A percentile compares a stretch with the other conserved stretches of the same genome.
Conservation (phyloP, 1,284 basidiomycete species). For the Chalciporus sp. region DNA sequence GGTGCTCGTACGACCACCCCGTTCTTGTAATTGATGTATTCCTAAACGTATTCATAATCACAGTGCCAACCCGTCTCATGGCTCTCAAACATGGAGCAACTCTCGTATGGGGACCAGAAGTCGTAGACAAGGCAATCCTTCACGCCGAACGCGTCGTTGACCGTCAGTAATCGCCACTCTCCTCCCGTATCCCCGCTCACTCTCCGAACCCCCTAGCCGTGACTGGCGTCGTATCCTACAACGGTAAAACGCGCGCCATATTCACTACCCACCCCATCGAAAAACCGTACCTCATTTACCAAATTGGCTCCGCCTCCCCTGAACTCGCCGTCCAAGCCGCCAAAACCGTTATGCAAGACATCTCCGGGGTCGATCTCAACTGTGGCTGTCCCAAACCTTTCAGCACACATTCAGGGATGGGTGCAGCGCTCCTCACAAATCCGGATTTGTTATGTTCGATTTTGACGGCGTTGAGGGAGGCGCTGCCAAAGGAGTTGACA, state of each 20-base stretch:
- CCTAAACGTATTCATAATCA: slow-evolving; percentile 8
- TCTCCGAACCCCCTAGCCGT: slow-evolving; percentile 48
- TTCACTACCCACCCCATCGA: slow-evolving; percentile 96
- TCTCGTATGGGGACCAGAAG: slow-evolving; percentile 97
- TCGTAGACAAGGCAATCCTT: slow-evolving; percentile 95
- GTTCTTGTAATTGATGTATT: neutral
- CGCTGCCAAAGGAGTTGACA: slow-evolving; percentile 78
- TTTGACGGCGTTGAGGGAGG: slow-evolving; percentile 71
- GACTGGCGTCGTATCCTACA: slow-evolving; percentile 90
- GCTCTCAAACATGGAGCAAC: slow-evolving; percentile 93
- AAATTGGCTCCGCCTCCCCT: slow-evolving; percentile 91
- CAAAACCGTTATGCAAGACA: slow-evolving; percentile 82
- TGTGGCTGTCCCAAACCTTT: slow-evolving; percentile 97
- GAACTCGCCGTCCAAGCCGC: slow-evolving; percentile 92
- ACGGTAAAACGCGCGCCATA: slow-evolving; percentile 80
- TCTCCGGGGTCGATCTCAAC: slow-evolving; percentile 93
- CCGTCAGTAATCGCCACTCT: slow-evolving; percentile 52
- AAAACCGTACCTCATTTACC: slow-evolving; percentile 88
- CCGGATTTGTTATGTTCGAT: slow-evolving; percentile 92
- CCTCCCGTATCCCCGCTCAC: slow-evolving; percentile 1
- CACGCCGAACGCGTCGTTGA: slow-evolving; percentile 84
- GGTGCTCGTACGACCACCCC: slow-evolving; percentile 69
- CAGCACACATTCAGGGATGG: slow-evolving; percentile 95
- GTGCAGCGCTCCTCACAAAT: slow-evolving; percentile 90
- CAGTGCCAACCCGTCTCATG: slow-evolving; percentile 83